Percentiles rank a stretch among this genome's conserved stretches.
Conservation (phyloP, 805 yeast species). For the Cyberlindnera samutprakarnensis region DNA sequence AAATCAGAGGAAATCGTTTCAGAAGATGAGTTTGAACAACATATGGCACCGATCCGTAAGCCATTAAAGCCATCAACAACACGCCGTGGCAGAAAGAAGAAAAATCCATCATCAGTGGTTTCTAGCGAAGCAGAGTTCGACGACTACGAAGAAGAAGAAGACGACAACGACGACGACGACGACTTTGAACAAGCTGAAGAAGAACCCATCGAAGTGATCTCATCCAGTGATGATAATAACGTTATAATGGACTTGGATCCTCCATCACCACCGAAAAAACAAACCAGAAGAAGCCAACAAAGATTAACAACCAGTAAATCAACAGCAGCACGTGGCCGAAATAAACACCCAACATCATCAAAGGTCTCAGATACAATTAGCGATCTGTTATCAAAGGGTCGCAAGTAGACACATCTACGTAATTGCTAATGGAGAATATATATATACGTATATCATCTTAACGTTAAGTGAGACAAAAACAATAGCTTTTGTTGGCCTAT, state of each 20-base stretch:
- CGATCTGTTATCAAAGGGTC: slow-evolving; percentile 1
- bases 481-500: no score
- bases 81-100: not conserved
- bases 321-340: no score
- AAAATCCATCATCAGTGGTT: slow-evolving; percentile 1
- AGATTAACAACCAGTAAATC: no score
- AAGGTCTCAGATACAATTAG: slow-evolving; percentile 1
- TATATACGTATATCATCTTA: slow-evolving; percentile 1
- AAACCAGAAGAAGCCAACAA: no score
- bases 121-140: not conserved
- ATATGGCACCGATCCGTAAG: no score
- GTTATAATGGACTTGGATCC: not conserved
- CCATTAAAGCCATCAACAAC: not conserved
- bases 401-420: not conserved
- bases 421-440: not conserved
- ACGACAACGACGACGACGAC: not conserved
- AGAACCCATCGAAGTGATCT: not conserved
- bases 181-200: not conserved
- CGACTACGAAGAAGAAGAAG: not conserved
- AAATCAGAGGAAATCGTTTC: not conserved
- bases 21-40: no score
- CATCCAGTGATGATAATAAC: not conserved
- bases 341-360: no score
- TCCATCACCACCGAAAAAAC: no score
- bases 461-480: no score